Conservation (phyloP, 2,329 filamentous ascomycete species). For the Fusarium buharicum region DNA sequence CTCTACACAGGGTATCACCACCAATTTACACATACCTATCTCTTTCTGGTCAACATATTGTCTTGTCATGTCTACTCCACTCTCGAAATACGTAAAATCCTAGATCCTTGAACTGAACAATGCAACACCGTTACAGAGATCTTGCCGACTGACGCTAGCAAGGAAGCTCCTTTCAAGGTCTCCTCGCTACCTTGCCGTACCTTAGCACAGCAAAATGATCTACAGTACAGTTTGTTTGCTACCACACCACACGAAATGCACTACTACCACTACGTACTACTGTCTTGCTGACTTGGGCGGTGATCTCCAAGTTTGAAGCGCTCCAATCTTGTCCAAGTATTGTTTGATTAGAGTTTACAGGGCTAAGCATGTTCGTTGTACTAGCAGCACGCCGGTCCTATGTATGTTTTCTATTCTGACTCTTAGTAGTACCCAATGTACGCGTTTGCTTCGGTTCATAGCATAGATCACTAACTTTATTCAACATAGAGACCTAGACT, state of each 20-base stretch:
- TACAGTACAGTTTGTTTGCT: conserved; percentile 5
- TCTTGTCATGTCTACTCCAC: no score
- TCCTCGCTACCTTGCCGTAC: background rate
- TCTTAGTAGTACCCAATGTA: no score
- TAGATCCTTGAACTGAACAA: conserved; percentile 14
- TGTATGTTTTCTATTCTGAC: no score
- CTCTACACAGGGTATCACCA: conserved; percentile 1
- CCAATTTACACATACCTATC: conserved; percentile 14
- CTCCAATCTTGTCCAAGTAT: conserved; percentile 28
- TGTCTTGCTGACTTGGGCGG: background rate
- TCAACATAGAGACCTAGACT: background rate
- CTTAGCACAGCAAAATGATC: conserved; percentile 10
- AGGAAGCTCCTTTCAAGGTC: conserved; percentile 10
- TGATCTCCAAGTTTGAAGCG: conserved; percentile 27
- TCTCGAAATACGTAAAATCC: background rate
- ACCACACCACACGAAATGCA: conserved; percentile 10
- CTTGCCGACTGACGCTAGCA: conserved; percentile 18
- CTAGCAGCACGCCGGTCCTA: no score
- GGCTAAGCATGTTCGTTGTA: background rate
- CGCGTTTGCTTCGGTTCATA: background rate
- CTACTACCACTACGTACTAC: conserved; percentile 2
- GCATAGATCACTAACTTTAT: background rate
- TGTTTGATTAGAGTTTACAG: conserved; percentile 16
- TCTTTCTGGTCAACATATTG: background rate
- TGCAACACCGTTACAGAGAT: conserved; percentile 35